A percentile compares a stretch with the other conserved stretches of the same genome.
phyloP scores from a whole-genome alignment of 306 rosid species.

The Vigna angularis region DNA sequence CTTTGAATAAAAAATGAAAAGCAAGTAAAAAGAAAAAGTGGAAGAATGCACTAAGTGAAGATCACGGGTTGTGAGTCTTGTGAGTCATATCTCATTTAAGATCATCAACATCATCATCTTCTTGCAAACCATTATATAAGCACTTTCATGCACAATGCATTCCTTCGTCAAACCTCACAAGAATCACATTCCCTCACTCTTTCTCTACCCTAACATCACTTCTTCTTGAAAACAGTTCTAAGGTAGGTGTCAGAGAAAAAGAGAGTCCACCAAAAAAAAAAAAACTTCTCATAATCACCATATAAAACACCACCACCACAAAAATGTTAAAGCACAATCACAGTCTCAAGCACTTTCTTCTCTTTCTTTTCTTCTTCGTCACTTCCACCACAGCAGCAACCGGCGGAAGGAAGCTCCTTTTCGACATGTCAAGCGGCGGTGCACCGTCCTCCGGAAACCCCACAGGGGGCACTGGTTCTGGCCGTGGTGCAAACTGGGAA shows the following conservation, averaged over 20 bases:
- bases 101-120: background rate
- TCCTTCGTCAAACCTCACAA: conserved; percentile 35
- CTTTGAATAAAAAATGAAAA: no score
- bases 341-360: conserved; percentile 26
- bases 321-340: conserved; percentile 47
- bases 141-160: conserved; percentile 43
- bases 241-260: no score
- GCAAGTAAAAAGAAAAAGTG: conserved; percentile 19
- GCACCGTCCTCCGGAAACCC: conserved; percentile 54
- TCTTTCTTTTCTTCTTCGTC: conserved; percentile 53
- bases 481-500: conserved; percentile 76
- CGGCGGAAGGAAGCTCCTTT: conserved; percentile 40
- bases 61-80: conserved; percentile 40
- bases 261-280: no score
- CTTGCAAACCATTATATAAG: conserved; percentile 52
- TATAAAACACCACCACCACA: conserved; percentile 7
- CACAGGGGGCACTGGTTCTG: conserved; percentile 67
- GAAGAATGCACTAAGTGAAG: conserved; percentile 27
- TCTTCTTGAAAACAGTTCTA: no score
- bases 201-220: background rate
- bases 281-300: background rate
- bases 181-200: conserved; percentile 28
- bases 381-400: conserved; percentile 2
- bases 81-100: conserved; percentile 7
- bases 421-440: conserved; percentile 42